Evolutionary conservation across 257 asterid species (phyloP), one percentile per base, ranked within the genome.

Genomic region (Forsythia viridissima): DNA sequence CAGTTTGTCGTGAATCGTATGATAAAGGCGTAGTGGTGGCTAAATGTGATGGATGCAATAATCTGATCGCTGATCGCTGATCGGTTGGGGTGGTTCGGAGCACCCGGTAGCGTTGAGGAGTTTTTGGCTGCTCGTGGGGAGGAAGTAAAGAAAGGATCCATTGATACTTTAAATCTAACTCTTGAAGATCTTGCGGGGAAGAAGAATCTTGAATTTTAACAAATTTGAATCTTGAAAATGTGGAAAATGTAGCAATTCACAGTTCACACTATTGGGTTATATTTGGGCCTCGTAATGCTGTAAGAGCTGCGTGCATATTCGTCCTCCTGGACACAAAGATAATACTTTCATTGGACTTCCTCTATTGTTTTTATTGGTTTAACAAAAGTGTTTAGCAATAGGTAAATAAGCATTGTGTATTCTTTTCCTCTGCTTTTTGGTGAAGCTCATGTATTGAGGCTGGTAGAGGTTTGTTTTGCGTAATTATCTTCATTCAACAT

Each of bases 61-160:
- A 90, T 78, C 72, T 94, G 71, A 94, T 94, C 76, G 93, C 97
- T 94, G 71, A 94, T 94, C 76, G 93, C 97, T 78, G 99, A 94
- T 82, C 89, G 98, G 37, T 75, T 94, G 80, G 99, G 99, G 30
- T 93, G 97, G 99, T 93, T 94, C 63, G 97, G 98, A 36, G 94
- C 93, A 73, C 93, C 94, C 0, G 88, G 97, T 61, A 93, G 94
- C 3, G 87, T 93, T 0, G 99, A 93, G 81, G 97, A 94, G 72
- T 89, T 94, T 74, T 82, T 94, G 80, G 94, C 97, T 6, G 92
- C 91, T 61, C 96, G 90, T 10, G 97, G 99, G 36, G 97, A 93
- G 87, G 94, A 88, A 85, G 94, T 94, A 84, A 91, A 91, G 73
- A 91, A 87, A 75, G 97, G 96, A 1, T 87, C 92, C 0, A 44